phyloP scores from a whole-genome alignment of 1,284 basidiomycete genomes.

The Trametes sp. region DNA sequence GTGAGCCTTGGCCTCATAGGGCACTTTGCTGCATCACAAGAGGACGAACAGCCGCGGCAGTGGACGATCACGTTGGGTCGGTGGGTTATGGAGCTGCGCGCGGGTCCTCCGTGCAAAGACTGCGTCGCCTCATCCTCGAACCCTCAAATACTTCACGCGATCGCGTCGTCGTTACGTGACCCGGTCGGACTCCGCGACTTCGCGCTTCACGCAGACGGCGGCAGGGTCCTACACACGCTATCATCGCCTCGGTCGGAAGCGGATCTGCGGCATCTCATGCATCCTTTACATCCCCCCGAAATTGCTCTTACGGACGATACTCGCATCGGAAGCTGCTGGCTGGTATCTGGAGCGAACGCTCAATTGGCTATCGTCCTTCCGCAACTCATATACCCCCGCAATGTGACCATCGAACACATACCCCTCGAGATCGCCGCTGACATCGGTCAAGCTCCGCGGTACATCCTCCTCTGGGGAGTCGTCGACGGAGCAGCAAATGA shows the following conservation, averaged over 20 bases:
- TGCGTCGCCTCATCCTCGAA: background rate
- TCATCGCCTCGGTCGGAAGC: background rate
- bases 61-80: too few relatives aligned
- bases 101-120: too few relatives aligned
- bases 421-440: conserved; percentile 6
- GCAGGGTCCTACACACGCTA: background rate
- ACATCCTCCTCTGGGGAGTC: conserved; percentile 7
- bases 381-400: background rate
- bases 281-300: background rate
- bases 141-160: background rate
- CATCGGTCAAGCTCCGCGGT: background rate
- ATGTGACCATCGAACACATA: conserved; percentile 11
- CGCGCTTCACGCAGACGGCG: background rate
- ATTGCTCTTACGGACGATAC: background rate
- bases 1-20: too few relatives aligned
- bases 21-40: too few relatives aligned
- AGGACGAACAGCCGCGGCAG: too few relatives aligned
- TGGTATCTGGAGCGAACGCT: background rate
- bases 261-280: background rate
- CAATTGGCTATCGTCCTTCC: conserved; percentile 4
- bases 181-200: background rate
- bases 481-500: background rate
- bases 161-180: background rate
- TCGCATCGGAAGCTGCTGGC: conserved; percentile 7
- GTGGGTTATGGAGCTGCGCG: too few relatives aligned